Percentiles rank a stretch among this genome's conserved stretches.
phyloP scores from a whole-genome alignment of 2,329 filamentous ascomycete genomes.

The Nothomitra cinnamomea region DNA sequence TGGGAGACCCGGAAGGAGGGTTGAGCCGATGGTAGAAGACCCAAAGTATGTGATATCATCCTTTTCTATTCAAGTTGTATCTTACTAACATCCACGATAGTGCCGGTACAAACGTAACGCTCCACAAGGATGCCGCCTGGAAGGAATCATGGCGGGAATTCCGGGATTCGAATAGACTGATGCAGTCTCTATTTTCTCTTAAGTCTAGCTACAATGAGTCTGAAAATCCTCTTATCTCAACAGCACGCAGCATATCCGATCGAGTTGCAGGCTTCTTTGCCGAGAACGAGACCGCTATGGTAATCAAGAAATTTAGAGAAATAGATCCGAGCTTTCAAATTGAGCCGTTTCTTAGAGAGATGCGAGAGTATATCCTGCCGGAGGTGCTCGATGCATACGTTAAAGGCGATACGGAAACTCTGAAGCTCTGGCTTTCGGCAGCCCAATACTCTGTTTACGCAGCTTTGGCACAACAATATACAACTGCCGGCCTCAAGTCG shows the following conservation, averaged over 20 bases:
- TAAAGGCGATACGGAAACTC: conserved; percentile 77
- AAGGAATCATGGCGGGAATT: conserved; percentile 98
- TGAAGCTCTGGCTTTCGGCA: conserved; percentile 90
- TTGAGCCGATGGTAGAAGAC: conserved; percentile 60
- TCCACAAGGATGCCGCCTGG: conserved; percentile 95
- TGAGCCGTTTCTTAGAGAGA: conserved; percentile 84
- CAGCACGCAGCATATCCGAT: conserved; percentile 86
- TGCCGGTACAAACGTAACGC: conserved; percentile 80
- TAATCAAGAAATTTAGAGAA: conserved; percentile 93
- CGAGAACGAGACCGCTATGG: conserved; percentile 92
- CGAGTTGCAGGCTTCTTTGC: conserved; percentile 90
- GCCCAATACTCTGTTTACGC: conserved; percentile 95
- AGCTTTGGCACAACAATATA: conserved; percentile 92
- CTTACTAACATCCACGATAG: conserved; percentile 28
- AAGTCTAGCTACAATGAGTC: conserved; percentile 87
- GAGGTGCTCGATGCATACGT: conserved; percentile 97
- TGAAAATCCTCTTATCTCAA: conserved; percentile 87
- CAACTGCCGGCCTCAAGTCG: conserved; percentile 78
- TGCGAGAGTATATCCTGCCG: conserved; percentile 93
- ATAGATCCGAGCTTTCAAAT: conserved; percentile 93
- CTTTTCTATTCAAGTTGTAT: neutral
- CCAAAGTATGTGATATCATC: conserved; percentile 50
- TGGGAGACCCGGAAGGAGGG: conserved; percentile 26
- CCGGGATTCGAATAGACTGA: conserved; percentile 72
- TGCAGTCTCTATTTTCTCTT: conserved; percentile 75